Evolutionary conservation across 140 eudicot genomes (phyloP), one percentile per base, ranked within the genome.

Genomic region (Ambrosia hybrid): DNA sequence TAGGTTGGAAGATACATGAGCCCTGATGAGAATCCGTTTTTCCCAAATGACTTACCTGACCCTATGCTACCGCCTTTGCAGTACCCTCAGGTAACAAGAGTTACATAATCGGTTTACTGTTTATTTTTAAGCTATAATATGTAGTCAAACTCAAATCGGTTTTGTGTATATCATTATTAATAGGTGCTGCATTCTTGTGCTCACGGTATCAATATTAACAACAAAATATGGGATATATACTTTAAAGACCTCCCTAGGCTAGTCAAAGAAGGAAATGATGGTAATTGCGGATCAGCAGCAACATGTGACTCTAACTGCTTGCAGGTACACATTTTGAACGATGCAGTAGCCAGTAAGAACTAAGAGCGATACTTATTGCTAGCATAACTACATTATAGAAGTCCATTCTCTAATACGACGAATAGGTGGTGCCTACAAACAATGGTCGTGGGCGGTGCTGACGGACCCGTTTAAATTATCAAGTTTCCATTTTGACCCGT

Each of bases 11-110:
- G 97, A 81, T 94, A 86, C 80, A 84, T 66, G 70, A 84, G 96
- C 73, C 99, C 99, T 1, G 99, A 94, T 17, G 99, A 94, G 79
- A 94, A 94, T 80, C 95, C 99, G 36, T 94, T 94, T 84, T 94
- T 94, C 80, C 91, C 96, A 26, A 67, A 83, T 16, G 88, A 79
- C 71, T 83, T 94, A 49, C 97, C 91, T 21, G 26, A 21, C 26
- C 26, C 26, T 21, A 21, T 21, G 26, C 26, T 21, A 21, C 26
- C 26, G 26, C 26, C 26, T 21, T 21, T 21, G 26, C 26, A 21
- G 26, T 21, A 21, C 26, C 26, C 26, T 21, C 26, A 21, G 26
- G 26, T 21, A 21, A 21, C 26, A 21, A 21, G 26, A 21, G 26
- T 21, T 21, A 21, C 26, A 21, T 21, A 21, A 21, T 21, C 26